A percentile compares a stretch with the other conserved stretches of the same genome.
Conservation (phyloP, 768 basidiomycete genomes). For the Steccherinum ochraceum region DNA sequence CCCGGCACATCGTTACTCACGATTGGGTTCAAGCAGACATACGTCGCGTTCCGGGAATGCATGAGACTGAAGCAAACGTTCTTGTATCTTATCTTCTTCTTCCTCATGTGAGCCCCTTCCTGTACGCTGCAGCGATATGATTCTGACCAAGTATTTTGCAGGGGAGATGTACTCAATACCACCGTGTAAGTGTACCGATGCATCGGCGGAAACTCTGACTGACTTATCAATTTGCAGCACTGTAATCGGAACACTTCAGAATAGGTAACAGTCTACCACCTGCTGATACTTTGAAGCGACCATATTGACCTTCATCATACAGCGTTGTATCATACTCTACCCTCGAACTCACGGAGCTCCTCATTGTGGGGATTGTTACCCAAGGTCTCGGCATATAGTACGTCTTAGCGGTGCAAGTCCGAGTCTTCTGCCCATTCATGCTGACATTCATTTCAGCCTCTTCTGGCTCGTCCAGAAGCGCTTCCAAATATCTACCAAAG, state of each 20-base stretch:
- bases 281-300: background rate
- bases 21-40: constrained; percentile 64
- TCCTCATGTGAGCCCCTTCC: constrained; percentile 51
- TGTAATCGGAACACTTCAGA: constrained; percentile 66
- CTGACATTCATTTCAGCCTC: constrained; percentile 27
- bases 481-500: constrained; percentile 58
- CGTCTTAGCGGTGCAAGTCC: constrained; percentile 13
- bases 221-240: constrained; percentile 35
- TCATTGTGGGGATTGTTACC: constrained; percentile 59
- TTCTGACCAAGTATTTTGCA: constrained; percentile 16
- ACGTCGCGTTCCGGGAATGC: constrained; percentile 57
- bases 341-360: constrained; percentile 57
- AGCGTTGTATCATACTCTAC: constrained; percentile 71
- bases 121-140: background rate
- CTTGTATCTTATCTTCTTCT: constrained; percentile 68
- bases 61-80: constrained; percentile 67
- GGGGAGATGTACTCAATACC: constrained; percentile 73
- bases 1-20: constrained; percentile 48
- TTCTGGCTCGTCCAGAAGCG: constrained; percentile 69
- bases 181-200: constrained; percentile 47
- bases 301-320: background rate
- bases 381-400: constrained; percentile 69
- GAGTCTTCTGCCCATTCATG: background rate
- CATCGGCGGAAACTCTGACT: background rate
- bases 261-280: constrained; percentile 38